Percentiles rank a stretch among this genome's conserved stretches.
Evolutionary conservation across 1,284 basidiomycete genomes (phyloP).

Genomic region (Papiliotrema terrestris): DNA sequence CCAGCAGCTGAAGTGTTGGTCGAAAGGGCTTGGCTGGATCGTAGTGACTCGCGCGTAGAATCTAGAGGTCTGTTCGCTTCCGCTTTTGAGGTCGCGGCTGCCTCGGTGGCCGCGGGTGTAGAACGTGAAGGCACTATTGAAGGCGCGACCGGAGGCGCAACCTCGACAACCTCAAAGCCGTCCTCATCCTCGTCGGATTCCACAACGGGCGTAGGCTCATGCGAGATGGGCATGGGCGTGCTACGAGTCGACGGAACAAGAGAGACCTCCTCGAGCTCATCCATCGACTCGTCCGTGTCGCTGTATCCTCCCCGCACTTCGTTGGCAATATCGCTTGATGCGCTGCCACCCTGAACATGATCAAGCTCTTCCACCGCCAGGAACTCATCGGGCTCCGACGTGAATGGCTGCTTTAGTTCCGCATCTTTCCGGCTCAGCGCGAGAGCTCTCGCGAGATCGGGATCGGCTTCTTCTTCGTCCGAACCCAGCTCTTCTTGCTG

Average conservation of each 20-base stretch:
- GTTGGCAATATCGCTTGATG: not conserved
- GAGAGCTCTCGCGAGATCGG: slow-evolving; percentile 33
- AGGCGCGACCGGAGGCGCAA: not conserved
- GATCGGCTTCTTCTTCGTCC: slow-evolving; percentile 40
- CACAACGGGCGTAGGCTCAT: slow-evolving; percentile 1
- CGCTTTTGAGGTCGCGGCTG: no score
- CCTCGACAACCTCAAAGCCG: slow-evolving; percentile 3
- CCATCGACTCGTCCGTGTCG: slow-evolving; percentile 24
- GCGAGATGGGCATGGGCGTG: slow-evolving; percentile 10
- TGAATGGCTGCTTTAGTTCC: slow-evolving; percentile 5
- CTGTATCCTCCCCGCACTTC: not conserved
- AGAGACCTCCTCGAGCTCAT: slow-evolving; percentile 35
- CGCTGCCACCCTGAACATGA: not conserved
- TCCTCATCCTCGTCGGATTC: slow-evolving; percentile 11
- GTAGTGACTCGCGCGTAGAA: no score
- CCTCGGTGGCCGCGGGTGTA: no score
- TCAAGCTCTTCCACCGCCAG: slow-evolving; percentile 2
- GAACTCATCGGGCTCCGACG: not conserved
- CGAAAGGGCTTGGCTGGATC: no score
- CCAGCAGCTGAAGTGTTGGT: no score
- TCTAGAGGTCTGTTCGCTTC: no score
- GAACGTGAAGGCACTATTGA: no score
- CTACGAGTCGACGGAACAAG: slow-evolving; percentile 15
- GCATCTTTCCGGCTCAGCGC: slow-evolving; percentile 28
- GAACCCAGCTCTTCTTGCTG: slow-evolving; percentile 46